Base-by-base conservation (phyloP, 805 yeast genomes). In the Monosporozyma siamensis region DNA sequence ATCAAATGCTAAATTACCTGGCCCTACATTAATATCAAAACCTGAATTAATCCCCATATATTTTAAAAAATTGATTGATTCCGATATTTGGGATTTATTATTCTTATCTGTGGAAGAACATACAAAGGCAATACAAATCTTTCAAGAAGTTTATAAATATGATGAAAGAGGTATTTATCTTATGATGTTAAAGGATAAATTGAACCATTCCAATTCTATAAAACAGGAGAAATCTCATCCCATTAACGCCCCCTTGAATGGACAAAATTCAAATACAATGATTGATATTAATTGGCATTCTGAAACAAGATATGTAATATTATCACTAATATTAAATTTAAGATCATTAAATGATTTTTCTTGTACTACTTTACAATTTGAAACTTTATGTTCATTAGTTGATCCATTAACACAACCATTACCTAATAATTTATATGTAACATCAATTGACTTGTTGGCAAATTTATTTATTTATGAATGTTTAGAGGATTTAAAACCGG, bases 351-450 rank as follows among this genome's bases (percentile, higher is more conserved):
- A 32, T 15, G 35, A 32, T 32, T 10, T 32, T 9, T 4, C 7
- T 2, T 32, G 35, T 18, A 32, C 35, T 7, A 4, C 35, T 14
- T 34, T 44, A 9, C 59, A 55, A 40, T 59, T 57, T 40, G 45
- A 48, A 5, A 48, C 62, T 0, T 41, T 74, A 3, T 57, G 71
- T 2, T 53, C 66, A 0, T 48, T 75, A 38, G 66, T 68, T 6
- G 89, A 82, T 55, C 86, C 88, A 2, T 66, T 71, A 50, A 78
- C 88, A 1, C 86, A 80, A 50, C 88, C 92, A 0, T 70, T 72
- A 22, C 83, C 80, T 32, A 70, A 69, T 20, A 82, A 77, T 43
- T 58, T 63, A 10, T 62, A 67, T 42, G 63, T 78, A 1, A 63
- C 79, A 14, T 79, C 86, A 8, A 56, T 80, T 6, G 78, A 77